Percentiles rank a stretch among this genome's conserved stretches.
Conservation (phyloP, 495 filamentous ascomycete species). For the Penicillium turbatum region DNA sequence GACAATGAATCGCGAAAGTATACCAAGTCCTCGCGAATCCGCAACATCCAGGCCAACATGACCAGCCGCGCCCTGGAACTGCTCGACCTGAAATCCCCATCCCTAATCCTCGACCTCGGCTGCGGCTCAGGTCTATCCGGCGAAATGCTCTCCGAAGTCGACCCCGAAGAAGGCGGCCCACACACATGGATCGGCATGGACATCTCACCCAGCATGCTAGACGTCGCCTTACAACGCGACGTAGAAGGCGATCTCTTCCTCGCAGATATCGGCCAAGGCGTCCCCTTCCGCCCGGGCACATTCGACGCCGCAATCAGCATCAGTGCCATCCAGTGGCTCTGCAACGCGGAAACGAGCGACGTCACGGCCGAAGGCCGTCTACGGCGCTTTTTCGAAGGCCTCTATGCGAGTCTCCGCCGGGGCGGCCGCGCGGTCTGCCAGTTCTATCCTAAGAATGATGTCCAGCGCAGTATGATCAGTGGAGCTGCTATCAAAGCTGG, state of each 20-base stretch:
- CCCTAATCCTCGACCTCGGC: conserved; percentile 88
- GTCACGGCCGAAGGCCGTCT: conserved; percentile 72
- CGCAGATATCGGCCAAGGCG: conserved; percentile 89
- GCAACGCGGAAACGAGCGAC: conserved; percentile 86
- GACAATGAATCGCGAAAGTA: conserved; percentile 93
- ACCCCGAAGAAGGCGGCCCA: conserved; percentile 67
- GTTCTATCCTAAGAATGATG: conserved; percentile 95
- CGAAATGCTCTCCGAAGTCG: conserved; percentile 73
- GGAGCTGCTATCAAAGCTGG: conserved; percentile 84
- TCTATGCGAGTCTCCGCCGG: conserved; percentile 77
- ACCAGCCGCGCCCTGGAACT: conserved; percentile 87
- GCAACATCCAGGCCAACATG: conserved; percentile 92
- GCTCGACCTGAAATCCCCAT: conserved; percentile 73
- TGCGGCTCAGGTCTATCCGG: conserved; percentile 94
- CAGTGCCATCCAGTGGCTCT: conserved; percentile 94
- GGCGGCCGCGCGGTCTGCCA: conserved; percentile 93
- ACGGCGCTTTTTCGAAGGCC: conserved; percentile 82
- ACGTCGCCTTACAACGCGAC: conserved; percentile 83
- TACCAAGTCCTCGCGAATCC: conserved; percentile 94
- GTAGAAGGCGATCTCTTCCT: conserved; percentile 89
- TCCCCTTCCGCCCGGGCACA: conserved; percentile 86
- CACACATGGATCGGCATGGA: conserved; percentile 97
- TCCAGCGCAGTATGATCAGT: conserved; percentile 86
- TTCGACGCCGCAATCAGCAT: conserved; percentile 97
- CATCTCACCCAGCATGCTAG: conserved; percentile 88